Evolutionary conservation across 257 asterid species (phyloP).

Genomic region (Misopates orontium): DNA sequence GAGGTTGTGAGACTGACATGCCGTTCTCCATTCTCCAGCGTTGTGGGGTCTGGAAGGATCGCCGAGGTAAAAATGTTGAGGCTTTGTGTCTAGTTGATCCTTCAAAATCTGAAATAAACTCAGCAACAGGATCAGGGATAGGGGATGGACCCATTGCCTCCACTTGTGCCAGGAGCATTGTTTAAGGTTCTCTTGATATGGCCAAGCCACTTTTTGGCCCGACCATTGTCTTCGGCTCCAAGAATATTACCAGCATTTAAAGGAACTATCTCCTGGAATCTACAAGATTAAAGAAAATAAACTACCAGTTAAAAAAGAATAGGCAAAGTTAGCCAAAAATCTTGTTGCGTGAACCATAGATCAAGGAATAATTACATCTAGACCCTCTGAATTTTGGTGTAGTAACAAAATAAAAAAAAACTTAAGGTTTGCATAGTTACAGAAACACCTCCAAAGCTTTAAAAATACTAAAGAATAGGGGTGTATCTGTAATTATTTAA

Average conservation of each 20-base stretch:
- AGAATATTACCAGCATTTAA: constrained; percentile 92
- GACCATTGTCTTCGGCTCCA: constrained; percentile 98
- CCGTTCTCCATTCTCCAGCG: constrained; percentile 74
- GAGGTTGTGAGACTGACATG: constrained; percentile 65
- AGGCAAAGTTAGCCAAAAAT: neutral
- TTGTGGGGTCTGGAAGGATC: constrained; percentile 91
- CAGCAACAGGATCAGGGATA: constrained; percentile 81
- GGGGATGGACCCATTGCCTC: constrained; percentile 85
- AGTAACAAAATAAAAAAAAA: constrained; percentile 82
- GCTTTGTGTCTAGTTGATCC: constrained; percentile 74
- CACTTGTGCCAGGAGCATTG: constrained; percentile 60
- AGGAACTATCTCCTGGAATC: constrained; percentile 98
- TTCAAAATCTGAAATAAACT: constrained; percentile 91
- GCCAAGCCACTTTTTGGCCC: constrained; percentile 87
- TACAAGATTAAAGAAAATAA: constrained; percentile 24
- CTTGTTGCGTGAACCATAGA: neutral
- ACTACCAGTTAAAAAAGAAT: constrained; percentile 28
- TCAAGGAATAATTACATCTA: constrained; percentile 36
- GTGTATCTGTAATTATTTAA: no score
- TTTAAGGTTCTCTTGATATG: constrained; percentile 75
- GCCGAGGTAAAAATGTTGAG: constrained; percentile 71
- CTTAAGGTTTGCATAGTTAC: constrained; percentile 56
- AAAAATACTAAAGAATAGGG: no score
- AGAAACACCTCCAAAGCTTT: constrained; percentile 38
- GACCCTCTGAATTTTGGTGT: no score